Base-by-base conservation (phyloP, 768 basidiomycete species). In the Lentinula sp. region DNA sequence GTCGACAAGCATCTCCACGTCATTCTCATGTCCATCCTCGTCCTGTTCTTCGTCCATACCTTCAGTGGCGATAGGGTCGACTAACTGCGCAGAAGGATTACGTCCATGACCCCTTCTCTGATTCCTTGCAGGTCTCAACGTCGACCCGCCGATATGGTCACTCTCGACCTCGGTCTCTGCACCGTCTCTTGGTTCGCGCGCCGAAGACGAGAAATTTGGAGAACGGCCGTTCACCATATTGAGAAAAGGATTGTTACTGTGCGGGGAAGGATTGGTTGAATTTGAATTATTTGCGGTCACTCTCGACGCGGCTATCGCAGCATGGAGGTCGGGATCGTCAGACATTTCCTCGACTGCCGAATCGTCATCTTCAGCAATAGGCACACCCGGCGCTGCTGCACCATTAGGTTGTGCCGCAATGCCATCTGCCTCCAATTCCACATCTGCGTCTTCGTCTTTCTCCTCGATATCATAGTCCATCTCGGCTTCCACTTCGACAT, bases 401-500 rank as follows among this genome's bases (percentile, higher is more conserved):
- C 28, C 28, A 28, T 28, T 28, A 28, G 28, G 28, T 3, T 28
- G 28, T 28, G 28, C 28, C 28, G 28, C 28, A 2, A 28, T 28
- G 28, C 28, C 28, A 28, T 28, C 51, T 28, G 46, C 49, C 12
- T 39, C 48, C 36, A 36, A 15, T 20, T 53, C 37, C 10, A 51
- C 12, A n/a, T 35, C 32, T 12, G 33, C 60, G 4, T 53, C 51
- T 16, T 33, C 23, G n/a, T 18, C 39, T n/a, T 41, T 18, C 15
- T 59, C 67, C 23, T 60, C 54, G 3, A 51, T 7, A 5, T 53
- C 58, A 37, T 18, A 35, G n/a, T 59, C 49, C 43, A 59, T 65
- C 20, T 77, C 77, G 8, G 71, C 55, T 39, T 78, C 79, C 3
- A 78, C 73, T 62, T 98, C 96, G 53, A 97, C 95, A 69, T 98